These are phyloP conservation scores for Ceratocystis lukuohia DNA, from an alignment of 2,329 filamentous ascomycete genomes.

Conservation along the genomic window DNA sequence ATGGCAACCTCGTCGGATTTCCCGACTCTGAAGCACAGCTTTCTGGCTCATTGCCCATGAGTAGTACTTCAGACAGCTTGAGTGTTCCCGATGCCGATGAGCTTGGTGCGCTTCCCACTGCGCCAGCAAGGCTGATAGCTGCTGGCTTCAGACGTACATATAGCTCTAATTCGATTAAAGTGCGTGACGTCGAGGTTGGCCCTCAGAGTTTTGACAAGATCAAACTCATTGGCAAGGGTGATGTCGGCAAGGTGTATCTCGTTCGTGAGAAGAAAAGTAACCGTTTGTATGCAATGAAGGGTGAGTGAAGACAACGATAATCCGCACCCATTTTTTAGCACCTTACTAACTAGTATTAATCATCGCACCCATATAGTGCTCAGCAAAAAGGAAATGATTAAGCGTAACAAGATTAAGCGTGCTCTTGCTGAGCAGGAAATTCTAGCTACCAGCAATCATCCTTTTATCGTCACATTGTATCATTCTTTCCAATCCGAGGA, in stretches of 20 bases:
- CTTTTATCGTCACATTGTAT: conserved; percentile 96
- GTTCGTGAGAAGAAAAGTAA: conserved; percentile 96
- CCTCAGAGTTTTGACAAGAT: conserved; percentile 98
- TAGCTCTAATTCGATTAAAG: conserved; percentile 98
- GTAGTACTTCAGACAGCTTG: conserved; percentile 26
- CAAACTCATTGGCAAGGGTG: conserved; percentile 96
- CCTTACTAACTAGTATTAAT: conserved; percentile 26
- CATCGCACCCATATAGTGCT: conserved; percentile 47
- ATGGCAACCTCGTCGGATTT: conserved; percentile 40
- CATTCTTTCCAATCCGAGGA: conserved; percentile 99
- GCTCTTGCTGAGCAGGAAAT: conserved; percentile 97
- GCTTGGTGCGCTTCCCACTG: conserved; percentile 50
- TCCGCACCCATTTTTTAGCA: background rate
- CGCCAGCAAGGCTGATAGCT: conserved; percentile 48
- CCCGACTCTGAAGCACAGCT: conserved; percentile 26
- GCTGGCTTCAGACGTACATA: conserved; percentile 86
- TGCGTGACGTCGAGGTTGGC: conserved; percentile 89
- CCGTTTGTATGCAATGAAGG: conserved; percentile 96
- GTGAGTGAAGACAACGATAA: conserved; percentile 36
- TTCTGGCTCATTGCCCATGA: conserved; percentile 24
- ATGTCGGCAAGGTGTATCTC: conserved; percentile 96
- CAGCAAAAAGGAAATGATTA: conserved; percentile 99
- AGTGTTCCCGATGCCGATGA: conserved; percentile 35
- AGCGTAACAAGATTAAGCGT: conserved; percentile 99
- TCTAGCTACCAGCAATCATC: conserved; percentile 93